Evolutionary conservation across 441 rosid species (phyloP), one percentile per base, ranked within the genome.

Genomic region (Croton laevigatus): DNA sequence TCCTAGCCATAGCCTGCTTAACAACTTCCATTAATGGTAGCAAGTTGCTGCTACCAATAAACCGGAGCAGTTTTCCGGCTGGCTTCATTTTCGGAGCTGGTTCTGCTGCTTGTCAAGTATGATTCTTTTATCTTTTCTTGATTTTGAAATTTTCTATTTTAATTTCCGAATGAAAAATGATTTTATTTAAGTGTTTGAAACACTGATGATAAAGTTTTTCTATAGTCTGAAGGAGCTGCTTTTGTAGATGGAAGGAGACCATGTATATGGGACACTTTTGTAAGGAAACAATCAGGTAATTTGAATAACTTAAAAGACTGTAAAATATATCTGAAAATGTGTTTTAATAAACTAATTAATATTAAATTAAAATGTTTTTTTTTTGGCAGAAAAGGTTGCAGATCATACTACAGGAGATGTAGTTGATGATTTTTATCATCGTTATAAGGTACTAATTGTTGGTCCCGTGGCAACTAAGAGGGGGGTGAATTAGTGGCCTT

Each of bases 71-170:
- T 63, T 81, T 78, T 45, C 84, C 84, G 12, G 38, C 60, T 14
- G 84, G 60, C 68, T 81, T 81, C 70, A 76, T 81, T 27, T 81
- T 76, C 49, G 84, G 84, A 67, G 77, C 80, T 0, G 84, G 78
- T 10, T 78, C 84, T 37, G 69, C 78, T 61, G 73, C 84, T 55
- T 81, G 76, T 52, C 84, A 81, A 72, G 80, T 73, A 20, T 19
- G 20, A 38, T 38, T 8, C 8, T 38, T 38, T n/a, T n/a, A n/a
- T n/a, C 42, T 38, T 38, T 38, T 38, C 42, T 38, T 38, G n/a
- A 38, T 8, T 0, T 5, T 5, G 42, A 38, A 38, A 38, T 38
- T 38, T 38, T 38, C 42, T 38, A n/a, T n/a, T n/a, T n/a, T n/a
- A n/a, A n/a, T n/a, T n/a, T n/a, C n/a, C n/a, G n/a, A n/a, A n/a